Base-by-base conservation (phyloP, 495 filamentous ascomycete genomes). In the Evansstolkia leycettana region DNA sequence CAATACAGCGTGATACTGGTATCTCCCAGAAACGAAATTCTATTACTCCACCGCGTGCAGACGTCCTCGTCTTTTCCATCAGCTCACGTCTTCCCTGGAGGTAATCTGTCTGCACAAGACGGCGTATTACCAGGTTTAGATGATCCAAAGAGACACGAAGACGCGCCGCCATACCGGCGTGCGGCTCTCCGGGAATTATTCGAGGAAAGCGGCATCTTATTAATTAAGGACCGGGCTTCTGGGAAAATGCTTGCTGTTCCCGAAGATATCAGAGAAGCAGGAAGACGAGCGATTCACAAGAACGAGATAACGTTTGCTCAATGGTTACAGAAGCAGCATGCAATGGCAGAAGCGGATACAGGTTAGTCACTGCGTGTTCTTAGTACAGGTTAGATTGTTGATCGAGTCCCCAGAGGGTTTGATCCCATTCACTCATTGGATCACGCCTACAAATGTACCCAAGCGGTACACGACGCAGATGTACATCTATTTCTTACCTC, bases 21-120 rank as follows among this genome's bases (percentile, higher is more conserved):
- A 27, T 95, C 90, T 0, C 80, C 84, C 0, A 67, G 65, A 36
- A 94, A 95, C 52, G 75, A 92, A 50, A 72, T 96, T 27, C 72
- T 98, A 14, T 73, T 96, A 14, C 74, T 98, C 2, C 85, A 86
- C 47, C 77, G 90, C 34, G 84, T 94, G 9, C 65, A 77, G 32
- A 82, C 76, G 1, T 89, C 86, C 2, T 73, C 69, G 5, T 80
- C 86, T 15, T 98, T 95, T 42, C 72, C 90, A 10, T 89, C 83
- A 0, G 89, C 88, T 0, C 87, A 96, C 50, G 90, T 98, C 38
- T 98, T 98, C 47, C 90, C 90, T 0, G 90, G 90, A n/a, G 90
- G 90, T 0, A 87, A 90, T 42, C 61, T 92, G 6, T 81, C 80
- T 0, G 34, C 58, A 0, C 71, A 74, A 28, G 85, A 94, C 39